A percentile compares a stretch with the other conserved stretches of the same genome.
Conservation (phyloP, 83 land plant genomes). For the Picea abies region DNA sequence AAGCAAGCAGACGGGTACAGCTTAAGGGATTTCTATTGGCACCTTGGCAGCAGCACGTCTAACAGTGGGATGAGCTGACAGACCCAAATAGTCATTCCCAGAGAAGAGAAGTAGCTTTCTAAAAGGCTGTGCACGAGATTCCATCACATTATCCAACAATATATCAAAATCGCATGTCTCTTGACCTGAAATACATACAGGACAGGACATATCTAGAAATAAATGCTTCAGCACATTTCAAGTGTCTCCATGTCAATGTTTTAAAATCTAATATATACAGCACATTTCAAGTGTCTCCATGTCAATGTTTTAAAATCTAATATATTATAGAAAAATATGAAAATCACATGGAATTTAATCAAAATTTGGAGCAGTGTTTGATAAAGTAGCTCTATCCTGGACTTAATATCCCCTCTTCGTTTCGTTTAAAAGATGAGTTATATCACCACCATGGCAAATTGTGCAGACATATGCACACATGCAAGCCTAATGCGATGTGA, state of each 20-base stretch:
- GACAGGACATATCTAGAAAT: conserved; percentile 9
- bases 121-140: conserved; percentile 12
- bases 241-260: neutral
- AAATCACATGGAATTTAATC: no score
- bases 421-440: neutral
- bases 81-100: conserved; percentile 95
- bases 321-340: neutral
- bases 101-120: conserved; percentile 80
- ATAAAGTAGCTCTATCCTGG: no score
- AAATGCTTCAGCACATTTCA: neutral
- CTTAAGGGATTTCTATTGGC: conserved; percentile 10
- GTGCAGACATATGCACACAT: neutral
- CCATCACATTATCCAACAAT: conserved; percentile 16
- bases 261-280: neutral
- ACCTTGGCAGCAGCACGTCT: conserved; percentile 87
- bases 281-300: neutral
- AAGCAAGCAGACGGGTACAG: neutral
- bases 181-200: conserved; percentile 28
- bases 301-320: neutral
- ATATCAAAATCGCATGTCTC: conserved; percentile 24
- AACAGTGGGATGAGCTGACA: conserved; percentile 89
- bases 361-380: no score
- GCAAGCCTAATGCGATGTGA: neutral
- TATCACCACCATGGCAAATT: neutral
- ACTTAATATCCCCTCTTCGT: neutral